These are phyloP conservation scores for Penicillium expansum DNA, from an alignment of 2,329 filamentous ascomycete genomes.

Conservation along the genomic window DNA sequence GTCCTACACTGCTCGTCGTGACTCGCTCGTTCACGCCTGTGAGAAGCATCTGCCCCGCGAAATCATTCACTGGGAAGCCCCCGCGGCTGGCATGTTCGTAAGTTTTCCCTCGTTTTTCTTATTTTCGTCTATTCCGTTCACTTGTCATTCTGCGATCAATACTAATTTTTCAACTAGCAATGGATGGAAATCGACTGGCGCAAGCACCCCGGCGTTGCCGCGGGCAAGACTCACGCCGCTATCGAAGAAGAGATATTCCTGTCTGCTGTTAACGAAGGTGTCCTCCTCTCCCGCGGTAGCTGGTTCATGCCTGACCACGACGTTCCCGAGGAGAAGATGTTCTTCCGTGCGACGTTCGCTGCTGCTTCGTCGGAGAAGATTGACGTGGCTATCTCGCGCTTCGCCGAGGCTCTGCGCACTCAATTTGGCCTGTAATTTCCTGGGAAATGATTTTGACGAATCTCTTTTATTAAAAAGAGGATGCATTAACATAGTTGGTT, in stretches of 20 bases:
- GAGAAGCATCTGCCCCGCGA: slow-evolving; percentile 71
- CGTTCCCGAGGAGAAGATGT: slow-evolving; percentile 61
- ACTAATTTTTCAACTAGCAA: slow-evolving; percentile 32
- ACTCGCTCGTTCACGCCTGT: slow-evolving; percentile 75
- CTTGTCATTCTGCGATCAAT: background rate
- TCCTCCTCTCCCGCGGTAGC: slow-evolving; percentile 77
- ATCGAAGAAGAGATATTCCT: slow-evolving; percentile 88
- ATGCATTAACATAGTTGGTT: background rate
- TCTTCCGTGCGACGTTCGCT: slow-evolving; percentile 88
- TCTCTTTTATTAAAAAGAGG: background rate
- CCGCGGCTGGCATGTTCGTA: slow-evolving; percentile 92
- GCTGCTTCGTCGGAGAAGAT: slow-evolving; percentile 71
- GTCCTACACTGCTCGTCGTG: slow-evolving; percentile 76
- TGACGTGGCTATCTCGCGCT: slow-evolving; percentile 67
- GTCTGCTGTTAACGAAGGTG: slow-evolving; percentile 69
- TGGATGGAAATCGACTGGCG: slow-evolving; percentile 50
- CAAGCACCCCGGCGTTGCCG: slow-evolving; percentile 43
- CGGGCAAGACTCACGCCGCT: slow-evolving; percentile 39
- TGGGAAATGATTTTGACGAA: slow-evolving; percentile 5
- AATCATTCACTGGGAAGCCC: slow-evolving; percentile 75
- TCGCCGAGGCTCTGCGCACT: slow-evolving; percentile 70
- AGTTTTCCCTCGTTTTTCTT: slow-evolving; percentile 41
- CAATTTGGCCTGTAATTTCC: slow-evolving; percentile 52
- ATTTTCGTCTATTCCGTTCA: background rate
- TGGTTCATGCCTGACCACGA: slow-evolving; percentile 83